Evolutionary conservation across 2,329 filamentous ascomycete genomes (phyloP).

Genomic region (Cladophialophora chaetospira): DNA sequence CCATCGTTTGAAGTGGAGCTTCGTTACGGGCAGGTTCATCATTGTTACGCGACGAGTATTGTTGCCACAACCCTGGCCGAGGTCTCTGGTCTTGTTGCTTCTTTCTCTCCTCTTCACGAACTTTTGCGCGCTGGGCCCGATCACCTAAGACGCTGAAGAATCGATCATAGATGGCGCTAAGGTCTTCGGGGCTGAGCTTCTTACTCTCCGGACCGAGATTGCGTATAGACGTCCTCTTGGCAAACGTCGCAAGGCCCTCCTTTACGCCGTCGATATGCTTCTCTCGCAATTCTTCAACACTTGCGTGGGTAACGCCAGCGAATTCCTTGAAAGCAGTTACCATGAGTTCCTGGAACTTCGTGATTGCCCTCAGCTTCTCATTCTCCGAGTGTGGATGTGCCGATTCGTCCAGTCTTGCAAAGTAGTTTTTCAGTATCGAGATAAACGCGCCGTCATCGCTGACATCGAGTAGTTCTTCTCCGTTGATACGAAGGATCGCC

Average conservation of each 20-base stretch:
- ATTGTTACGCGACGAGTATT: slow-evolving; percentile 26
- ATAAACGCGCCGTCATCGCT: slow-evolving; percentile 96
- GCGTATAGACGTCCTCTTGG: slow-evolving; percentile 92
- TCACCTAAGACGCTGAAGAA: slow-evolving; percentile 94
- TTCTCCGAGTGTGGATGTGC: slow-evolving; percentile 96
- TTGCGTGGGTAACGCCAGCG: slow-evolving; percentile 89
- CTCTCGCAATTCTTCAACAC: slow-evolving; percentile 81
- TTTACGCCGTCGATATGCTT: slow-evolving; percentile 95
- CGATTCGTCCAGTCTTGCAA: slow-evolving; percentile 88
- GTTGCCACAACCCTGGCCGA: slow-evolving; percentile 26
- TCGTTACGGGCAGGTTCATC: slow-evolving; percentile 64
- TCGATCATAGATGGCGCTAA: slow-evolving; percentile 87
- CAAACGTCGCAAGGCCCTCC: slow-evolving; percentile 95
- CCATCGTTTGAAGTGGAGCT: slow-evolving; percentile 65
- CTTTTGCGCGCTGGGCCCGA: slow-evolving; percentile 76
- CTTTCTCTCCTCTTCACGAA: slow-evolving; percentile 73
- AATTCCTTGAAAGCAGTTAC: slow-evolving; percentile 99
- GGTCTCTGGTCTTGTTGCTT: slow-evolving; percentile 63
- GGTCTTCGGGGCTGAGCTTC: slow-evolving; percentile 77
- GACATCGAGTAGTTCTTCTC: slow-evolving; percentile 90
- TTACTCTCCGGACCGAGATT: slow-evolving; percentile 97
- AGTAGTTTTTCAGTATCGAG: slow-evolving; percentile 92
- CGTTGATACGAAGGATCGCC: slow-evolving; percentile 95
- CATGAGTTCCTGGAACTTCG: slow-evolving; percentile 96
- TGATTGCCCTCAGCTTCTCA: slow-evolving; percentile 88